Base-by-base conservation (phyloP, 257 asterid species). In the Solanum medicagineum region DNA sequence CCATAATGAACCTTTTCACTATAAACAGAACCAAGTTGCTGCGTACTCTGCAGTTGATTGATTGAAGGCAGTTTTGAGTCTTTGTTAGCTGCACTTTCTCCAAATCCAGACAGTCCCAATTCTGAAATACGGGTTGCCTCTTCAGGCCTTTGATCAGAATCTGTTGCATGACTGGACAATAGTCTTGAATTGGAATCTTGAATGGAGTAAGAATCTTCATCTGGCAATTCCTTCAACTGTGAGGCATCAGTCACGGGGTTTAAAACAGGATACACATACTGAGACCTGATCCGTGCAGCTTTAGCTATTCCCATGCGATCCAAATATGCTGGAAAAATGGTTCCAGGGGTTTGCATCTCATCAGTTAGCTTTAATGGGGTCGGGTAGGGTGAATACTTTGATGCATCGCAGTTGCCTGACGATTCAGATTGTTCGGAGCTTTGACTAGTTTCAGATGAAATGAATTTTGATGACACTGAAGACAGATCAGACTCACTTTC, bases 301-400 rank as follows among this genome's bases (percentile, higher is more conserved):
- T 90, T 94, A 47, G 89, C 90, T 87, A 87, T 93, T 36, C 88
- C 92, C 85, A 68, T 57, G 49, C 86, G 81, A 87, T 94, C 87
- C 81, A 87, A 29, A 80, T 90, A 88, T 62, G 93, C 87, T 83
- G 99, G 95, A 87, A 93, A 95, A 85, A 91, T 91, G 75, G 99
- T 93, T 70, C 98, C 99, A 66, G 99, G 98, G 12, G 98, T 94
- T 86, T 94, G 95, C 98, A 96, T 93, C 91, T 93, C 98, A 87
- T 93, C 96, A 42, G 90, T 87, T 69, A 96, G 87, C 85, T 93
- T 93, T 83, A 92, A 80, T 7, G 99, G 99, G 70, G 98, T 96
- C 71, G 96, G 94, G 85, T 91, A 87, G 70, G 98, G 95, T 24
- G 97, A 92, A 71, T 83, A 88, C 88, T 90, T 92, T 26, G 87